phyloP scores from a whole-genome alignment of 345 rosid species.

The Camelina laxa region DNA sequence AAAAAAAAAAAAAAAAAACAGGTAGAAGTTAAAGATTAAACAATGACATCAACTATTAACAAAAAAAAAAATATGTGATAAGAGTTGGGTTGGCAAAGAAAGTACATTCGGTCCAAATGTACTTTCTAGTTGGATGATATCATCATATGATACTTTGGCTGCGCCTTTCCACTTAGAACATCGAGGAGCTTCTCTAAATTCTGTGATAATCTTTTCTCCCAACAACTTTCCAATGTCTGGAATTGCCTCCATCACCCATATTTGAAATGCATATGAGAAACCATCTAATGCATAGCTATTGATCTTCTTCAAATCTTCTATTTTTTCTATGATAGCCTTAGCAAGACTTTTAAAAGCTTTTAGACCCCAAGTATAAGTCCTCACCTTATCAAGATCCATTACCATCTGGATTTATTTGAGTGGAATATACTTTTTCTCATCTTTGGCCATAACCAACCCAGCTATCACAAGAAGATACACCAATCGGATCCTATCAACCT shows the following conservation, averaged over 20 bases:
- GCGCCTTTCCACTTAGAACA: no score
- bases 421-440: neutral
- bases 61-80: no score
- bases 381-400: neutral
- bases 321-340: neutral
- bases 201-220: no score
- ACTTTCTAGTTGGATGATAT: no score
- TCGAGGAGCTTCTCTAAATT: no score
- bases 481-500: neutral
- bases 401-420: neutral
- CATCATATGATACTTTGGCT: no score
- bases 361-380: neutral
- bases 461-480: neutral
- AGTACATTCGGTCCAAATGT: no score
- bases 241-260: neutral
- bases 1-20: no score
- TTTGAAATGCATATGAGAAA: neutral
- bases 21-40: no score
- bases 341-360: neutral
- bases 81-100: no score
- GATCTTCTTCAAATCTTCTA: neutral
- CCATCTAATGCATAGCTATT: neutral
- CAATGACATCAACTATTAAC: no score
- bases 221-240: neutral
- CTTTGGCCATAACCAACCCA: no score